A percentile compares a stretch with the other conserved stretches of the same genome.
These are phyloP conservation scores for Trichosanthes truncata DNA, from an alignment of 306 rosid species.

Conservation along the genomic window DNA sequence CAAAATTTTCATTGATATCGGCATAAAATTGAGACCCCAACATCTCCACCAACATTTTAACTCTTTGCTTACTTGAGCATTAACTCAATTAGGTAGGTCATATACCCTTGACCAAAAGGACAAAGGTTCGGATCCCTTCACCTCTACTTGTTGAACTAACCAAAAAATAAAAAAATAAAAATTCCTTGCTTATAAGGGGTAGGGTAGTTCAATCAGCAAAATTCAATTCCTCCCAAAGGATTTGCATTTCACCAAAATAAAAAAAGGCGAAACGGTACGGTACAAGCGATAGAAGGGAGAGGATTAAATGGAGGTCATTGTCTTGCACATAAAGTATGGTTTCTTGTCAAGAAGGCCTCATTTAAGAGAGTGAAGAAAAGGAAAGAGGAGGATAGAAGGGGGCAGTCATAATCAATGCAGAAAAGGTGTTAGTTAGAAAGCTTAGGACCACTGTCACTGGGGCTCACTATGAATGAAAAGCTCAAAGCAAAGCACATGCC, in stretches of 20 bases:
- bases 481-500: constrained; percentile 11
- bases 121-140: too few relatives aligned
- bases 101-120: too few relatives aligned
- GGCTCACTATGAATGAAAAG: neutral
- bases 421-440: constrained; percentile 7
- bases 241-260: neutral
- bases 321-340: neutral
- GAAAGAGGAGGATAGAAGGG: neutral
- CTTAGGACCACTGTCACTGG: constrained; percentile 7
- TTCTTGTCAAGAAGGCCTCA: neutral
- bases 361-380: neutral
- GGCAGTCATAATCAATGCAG: constrained; percentile 4
- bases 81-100: too few relatives aligned
- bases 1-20: too few relatives aligned
- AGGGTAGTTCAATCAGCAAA: neutral
- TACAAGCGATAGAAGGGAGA: neutral
- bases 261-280: neutral
- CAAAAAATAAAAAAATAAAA: too few relatives aligned
- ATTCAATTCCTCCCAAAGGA: neutral
- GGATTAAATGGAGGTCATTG: constrained; percentile 5
- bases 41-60: too few relatives aligned
- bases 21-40: too few relatives aligned
- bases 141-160: too few relatives aligned
- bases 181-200: neutral
- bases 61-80: too few relatives aligned